Evolutionary conservation across 1,284 basidiomycete genomes (phyloP), one percentile per base, ranked within the genome.

Genomic region (Moesziomyces globuligerus): DNA sequence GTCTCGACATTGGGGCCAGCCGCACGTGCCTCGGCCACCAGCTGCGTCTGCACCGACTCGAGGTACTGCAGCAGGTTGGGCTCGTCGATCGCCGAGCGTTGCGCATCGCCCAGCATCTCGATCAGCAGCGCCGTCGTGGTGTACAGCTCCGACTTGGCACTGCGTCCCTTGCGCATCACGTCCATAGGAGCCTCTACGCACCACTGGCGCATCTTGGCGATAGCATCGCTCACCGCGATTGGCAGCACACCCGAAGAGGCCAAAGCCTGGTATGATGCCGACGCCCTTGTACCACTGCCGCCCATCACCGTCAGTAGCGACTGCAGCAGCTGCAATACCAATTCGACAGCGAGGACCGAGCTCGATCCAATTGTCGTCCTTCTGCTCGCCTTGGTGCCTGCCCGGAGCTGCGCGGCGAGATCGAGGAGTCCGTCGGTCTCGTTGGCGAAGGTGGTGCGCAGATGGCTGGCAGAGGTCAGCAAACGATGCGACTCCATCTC

Each of bases 61-160:
- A 78, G 48, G 42, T 76, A 78, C 11, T 52, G 51, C 34, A 70
- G 32, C 32, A 78, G 54, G 42, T 78, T 71, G 21, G 65, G 43
- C 50, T 78, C 75, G 23, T 75, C 72, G 32, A 77, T 68, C 20
- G 57, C 68, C 11, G 67, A 68, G 7, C 73, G 62, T 38, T 51
- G 42, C 2, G 41, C 37, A 26, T 68, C 67, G 37, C 53, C 48
- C 17, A 78, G 61, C 54, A 67, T 54, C 21, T 69, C 64, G 45
- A 78, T 46, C 20, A 72, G 57, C 45, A 48, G 28, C 4, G 49
- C 44, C 9, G 53, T 44, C 8, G 50, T 62, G 37, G 65, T 69
- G 45, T 65, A 72, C 36, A 68, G 55, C 11, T 65, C 49, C 3
- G 70, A 48, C 29, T 72, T 72, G 36, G 64, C 47, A 32, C 52